Conservation (phyloP, 192 early-diverging fungal species). For the Umbelopsis vinacea region DNA sequence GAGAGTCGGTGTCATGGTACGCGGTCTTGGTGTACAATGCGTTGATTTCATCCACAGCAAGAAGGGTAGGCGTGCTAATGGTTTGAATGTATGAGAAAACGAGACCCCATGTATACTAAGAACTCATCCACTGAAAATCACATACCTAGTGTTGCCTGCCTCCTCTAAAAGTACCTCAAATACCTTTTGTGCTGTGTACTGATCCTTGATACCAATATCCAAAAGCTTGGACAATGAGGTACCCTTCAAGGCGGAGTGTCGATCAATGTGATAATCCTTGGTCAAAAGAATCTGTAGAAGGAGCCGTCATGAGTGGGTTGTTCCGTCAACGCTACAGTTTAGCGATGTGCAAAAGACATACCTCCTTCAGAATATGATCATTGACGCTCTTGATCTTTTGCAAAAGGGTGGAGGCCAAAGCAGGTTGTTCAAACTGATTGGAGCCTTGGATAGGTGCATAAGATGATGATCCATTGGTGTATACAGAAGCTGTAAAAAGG, state of each 20-base stretch:
- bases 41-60: constrained; percentile 60
- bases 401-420: constrained; percentile 39
- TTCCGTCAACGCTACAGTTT: constrained; percentile 19
- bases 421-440: constrained; percentile 50
- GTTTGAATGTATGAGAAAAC: not conserved
- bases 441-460: constrained; percentile 43
- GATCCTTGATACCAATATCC: constrained; percentile 49
- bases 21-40: constrained; percentile 51
- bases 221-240: constrained; percentile 40
- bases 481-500: constrained; percentile 41
- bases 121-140: not conserved
- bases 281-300: constrained; percentile 14
- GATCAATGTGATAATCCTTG: constrained; percentile 32
- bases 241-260: constrained; percentile 38
- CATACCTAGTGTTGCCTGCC: constrained; percentile 43
- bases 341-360: not conserved
- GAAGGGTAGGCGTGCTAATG: constrained; percentile 46
- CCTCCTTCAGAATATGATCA: constrained; percentile 34
- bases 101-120: not conserved
- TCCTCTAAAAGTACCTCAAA: constrained; percentile 54
- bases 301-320: too few species aligned
- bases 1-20: constrained; percentile 44
- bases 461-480: constrained; percentile 48
- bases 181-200: constrained; percentile 45
- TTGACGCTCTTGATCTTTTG: constrained; percentile 50